These are phyloP conservation scores for Daldinia grandis DNA, from an alignment of 495 filamentous ascomycete species.

Conservation along the genomic window DNA sequence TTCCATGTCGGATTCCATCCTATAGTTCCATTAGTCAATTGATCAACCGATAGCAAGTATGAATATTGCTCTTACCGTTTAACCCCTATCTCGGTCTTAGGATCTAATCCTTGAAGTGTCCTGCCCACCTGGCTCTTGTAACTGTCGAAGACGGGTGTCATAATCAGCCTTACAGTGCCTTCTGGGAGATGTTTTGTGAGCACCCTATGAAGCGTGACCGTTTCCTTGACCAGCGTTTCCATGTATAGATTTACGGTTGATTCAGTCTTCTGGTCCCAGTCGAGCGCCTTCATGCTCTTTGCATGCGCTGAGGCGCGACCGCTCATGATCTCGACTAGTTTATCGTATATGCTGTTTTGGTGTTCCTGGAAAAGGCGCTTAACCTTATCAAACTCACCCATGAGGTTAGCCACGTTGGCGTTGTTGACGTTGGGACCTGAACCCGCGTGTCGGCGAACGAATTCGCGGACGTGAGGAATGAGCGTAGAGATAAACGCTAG, in stretches of 20 bases:
- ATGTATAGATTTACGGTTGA: slow-evolving; percentile 73
- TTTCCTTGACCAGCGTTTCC: slow-evolving; percentile 91
- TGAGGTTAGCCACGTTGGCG: slow-evolving; percentile 57
- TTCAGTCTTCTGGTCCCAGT: slow-evolving; percentile 69
- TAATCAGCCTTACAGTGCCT: slow-evolving; percentile 81
- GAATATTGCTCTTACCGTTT: slow-evolving; percentile 70
- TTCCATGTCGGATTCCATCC: slow-evolving; percentile 82
- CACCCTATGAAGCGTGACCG: slow-evolving; percentile 84
- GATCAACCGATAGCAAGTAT: slow-evolving; percentile 59
- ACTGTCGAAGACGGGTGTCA: slow-evolving; percentile 86
- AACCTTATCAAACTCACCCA: slow-evolving; percentile 94
- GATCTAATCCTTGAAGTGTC: slow-evolving; percentile 71
- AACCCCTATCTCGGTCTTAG: slow-evolving; percentile 72
- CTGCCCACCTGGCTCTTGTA: slow-evolving; percentile 85
- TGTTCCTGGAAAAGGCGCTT: slow-evolving; percentile 90
- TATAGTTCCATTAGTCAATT: slow-evolving; percentile 49
- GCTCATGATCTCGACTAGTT: slow-evolving; percentile 95
- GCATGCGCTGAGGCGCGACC: slow-evolving; percentile 76
- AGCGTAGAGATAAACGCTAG: slow-evolving; percentile 86
- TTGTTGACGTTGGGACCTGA: slow-evolving; percentile 62
- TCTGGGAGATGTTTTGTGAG: slow-evolving; percentile 85
- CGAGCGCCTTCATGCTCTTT: slow-evolving; percentile 75
- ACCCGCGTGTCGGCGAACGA: slow-evolving; percentile 79
- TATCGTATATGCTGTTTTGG: slow-evolving; percentile 91
- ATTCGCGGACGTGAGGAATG: slow-evolving; percentile 91